Evolutionary conservation across 2,329 filamentous ascomycete species (phyloP), one percentile per base, ranked within the genome.

Genomic region (Xylariales sp.): DNA sequence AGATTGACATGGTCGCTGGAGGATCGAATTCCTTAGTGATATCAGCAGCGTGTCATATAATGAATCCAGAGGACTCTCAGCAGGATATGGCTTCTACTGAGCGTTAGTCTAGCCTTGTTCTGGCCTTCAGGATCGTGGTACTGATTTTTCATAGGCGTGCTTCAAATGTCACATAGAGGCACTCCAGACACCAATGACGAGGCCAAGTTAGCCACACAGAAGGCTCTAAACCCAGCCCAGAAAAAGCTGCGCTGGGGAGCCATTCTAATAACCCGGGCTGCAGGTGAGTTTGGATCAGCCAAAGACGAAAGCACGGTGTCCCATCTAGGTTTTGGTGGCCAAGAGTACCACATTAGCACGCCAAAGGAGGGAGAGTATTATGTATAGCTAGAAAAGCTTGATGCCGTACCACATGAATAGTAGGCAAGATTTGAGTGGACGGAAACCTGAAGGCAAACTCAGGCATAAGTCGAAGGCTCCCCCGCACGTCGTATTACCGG

Each of bases 1-100:
- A 46, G 5, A 18, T 30, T 6, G 3, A 52, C 3, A 64, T 59
- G 62, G 18, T 59, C 5, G 36, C 30, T 30, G 54, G 62, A 2
- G 62, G 62, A 1, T 45, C 10, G 3, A 54, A 64, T 32, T 64
- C 62, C 14, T 12, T 64, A n/a, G 54, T 64, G 5, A 59, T 64
- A 30, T 59, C 62, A 2, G 54, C 62, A 5, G 62, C 62, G 6
- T 64, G 62, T 18, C 62, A 64, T 23, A 28, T 32, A 32, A 57
- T 2, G 5, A 12, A 45, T 32, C 2, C 9, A 1, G 12, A 4
- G 7, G 16, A 3, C 10, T 5, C 39, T 12, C 1, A 3, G 9
- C 39, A 41, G 1, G 14, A 46, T 2, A 7, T 3, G 41, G 10
- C 23, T 34, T 45, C 53, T 30, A 1, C 1, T 43, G 18, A 41